Evolutionary conservation across 2,329 filamentous ascomycete species (phyloP).

Genomic region (Microcyclospora pomicola): DNA sequence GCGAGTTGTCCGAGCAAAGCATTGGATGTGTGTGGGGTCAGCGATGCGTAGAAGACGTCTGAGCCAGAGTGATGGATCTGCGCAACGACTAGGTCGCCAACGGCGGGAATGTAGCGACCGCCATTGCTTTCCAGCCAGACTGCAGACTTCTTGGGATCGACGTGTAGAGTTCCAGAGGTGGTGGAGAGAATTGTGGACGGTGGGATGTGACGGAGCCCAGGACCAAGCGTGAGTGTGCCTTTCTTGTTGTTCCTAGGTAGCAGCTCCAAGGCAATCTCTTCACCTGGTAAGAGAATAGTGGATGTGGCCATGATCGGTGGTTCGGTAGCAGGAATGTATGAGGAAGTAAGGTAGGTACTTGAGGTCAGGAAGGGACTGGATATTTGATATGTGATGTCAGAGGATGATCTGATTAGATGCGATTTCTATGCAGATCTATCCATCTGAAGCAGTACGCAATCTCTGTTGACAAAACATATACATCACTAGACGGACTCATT

Average conservation of each 20-base stretch:
- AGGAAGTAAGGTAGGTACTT: too few species aligned
- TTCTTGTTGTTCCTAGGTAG: constrained; percentile 50
- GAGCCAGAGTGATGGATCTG: constrained; percentile 61
- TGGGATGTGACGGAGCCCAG: constrained; percentile 69
- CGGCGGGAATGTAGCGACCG: constrained; percentile 64
- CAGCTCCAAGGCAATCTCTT: constrained; percentile 50
- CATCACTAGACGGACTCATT: too few species aligned
- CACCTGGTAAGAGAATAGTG: constrained; percentile 68
- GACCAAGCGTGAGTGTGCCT: constrained; percentile 61
- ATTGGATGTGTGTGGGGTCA: constrained; percentile 49
- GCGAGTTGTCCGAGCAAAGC: constrained; percentile 72
- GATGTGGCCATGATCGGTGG: constrained; percentile 6
- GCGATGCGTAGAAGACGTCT: constrained; percentile 67
- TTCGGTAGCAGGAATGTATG: neutral
- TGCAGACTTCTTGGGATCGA: constrained; percentile 59
- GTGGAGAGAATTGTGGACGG: constrained; percentile 59
- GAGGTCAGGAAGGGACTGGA: too few species aligned
- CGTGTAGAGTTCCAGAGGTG: constrained; percentile 52
- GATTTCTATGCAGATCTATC: too few species aligned
- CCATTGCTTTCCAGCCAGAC: constrained; percentile 59
- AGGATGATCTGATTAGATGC: too few species aligned
- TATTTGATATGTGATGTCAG: too few species aligned
- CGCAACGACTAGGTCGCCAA: constrained; percentile 80
- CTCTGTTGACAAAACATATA: too few species aligned
- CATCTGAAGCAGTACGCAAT: too few species aligned